phyloP scores from a whole-genome alignment of 805 yeast genomes.

The Candida hungchunana region DNA sequence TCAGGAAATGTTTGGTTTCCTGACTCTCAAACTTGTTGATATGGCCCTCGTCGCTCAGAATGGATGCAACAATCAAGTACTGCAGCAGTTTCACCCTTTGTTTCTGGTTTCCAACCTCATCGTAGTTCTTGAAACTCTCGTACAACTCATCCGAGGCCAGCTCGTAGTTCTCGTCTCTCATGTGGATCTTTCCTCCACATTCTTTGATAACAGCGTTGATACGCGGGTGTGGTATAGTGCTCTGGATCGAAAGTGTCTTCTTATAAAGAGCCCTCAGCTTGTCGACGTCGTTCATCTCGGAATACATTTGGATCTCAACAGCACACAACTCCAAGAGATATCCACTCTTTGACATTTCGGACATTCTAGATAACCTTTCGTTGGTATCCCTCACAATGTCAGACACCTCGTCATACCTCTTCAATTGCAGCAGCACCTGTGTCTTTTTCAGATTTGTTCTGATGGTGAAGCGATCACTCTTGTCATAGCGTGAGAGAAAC shows the following conservation, averaged over 20 bases:
- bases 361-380: slow-evolving; percentile 31
- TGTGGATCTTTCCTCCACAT: slow-evolving; percentile 67
- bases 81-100: slow-evolving; percentile 54
- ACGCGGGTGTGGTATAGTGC: slow-evolving; percentile 72
- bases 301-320: slow-evolving; percentile 52
- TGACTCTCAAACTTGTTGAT: slow-evolving; percentile 29
- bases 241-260: slow-evolving; percentile 42
- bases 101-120: slow-evolving; percentile 60
- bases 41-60: slow-evolving; percentile 49
- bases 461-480: slow-evolving; percentile 41
- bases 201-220: slow-evolving; percentile 72
- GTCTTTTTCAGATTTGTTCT: slow-evolving; percentile 44
- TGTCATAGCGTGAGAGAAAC: slow-evolving; percentile 25
- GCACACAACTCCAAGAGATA: slow-evolving; percentile 63
- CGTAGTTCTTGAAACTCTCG: slow-evolving; percentile 55
- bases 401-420: slow-evolving; percentile 31
- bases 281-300: slow-evolving; percentile 34
- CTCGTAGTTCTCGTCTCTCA: slow-evolving; percentile 56
- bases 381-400: slow-evolving; percentile 36
- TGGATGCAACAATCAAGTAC: slow-evolving; percentile 55
- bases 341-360: slow-evolving; percentile 42
- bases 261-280: slow-evolving; percentile 46
- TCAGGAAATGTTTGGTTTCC: slow-evolving; percentile 26
- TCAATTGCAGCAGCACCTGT: slow-evolving; percentile 31
- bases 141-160: slow-evolving; percentile 51